A percentile compares a stretch with the other conserved stretches of the same genome.
Evolutionary conservation across 495 filamentous ascomycete genomes (phyloP).

Genomic region (Aspergillus biplanus): DNA sequence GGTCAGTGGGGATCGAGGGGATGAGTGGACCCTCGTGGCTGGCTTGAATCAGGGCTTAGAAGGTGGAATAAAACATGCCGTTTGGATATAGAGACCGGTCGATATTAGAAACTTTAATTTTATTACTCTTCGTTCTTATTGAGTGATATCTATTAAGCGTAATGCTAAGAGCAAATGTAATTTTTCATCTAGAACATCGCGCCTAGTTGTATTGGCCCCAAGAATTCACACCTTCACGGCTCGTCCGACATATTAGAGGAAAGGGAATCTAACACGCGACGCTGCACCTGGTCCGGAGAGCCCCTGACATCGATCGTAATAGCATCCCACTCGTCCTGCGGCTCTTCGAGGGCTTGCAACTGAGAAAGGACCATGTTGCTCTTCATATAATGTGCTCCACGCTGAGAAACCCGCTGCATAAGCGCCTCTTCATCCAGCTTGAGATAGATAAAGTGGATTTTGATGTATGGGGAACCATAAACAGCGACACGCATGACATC

Average conservation of each 20-base stretch:
- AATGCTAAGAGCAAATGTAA: no score
- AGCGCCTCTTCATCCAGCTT: conserved; percentile 74
- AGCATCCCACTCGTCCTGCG: conserved; percentile 80
- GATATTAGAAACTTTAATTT: neutral
- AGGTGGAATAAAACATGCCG: neutral
- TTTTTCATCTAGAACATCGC: no score
- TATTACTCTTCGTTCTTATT: neutral
- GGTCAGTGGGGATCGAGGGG: neutral
- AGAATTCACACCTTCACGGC: neutral
- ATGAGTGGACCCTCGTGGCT: neutral
- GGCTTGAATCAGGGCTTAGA: neutral
- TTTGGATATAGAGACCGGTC: neutral
- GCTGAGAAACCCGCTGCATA: conserved; percentile 70
- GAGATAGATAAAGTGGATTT: conserved; percentile 93
- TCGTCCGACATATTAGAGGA: neutral
- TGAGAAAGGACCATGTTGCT: conserved; percentile 96
- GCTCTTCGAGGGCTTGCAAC: conserved; percentile 81
- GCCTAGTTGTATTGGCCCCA: neutral
- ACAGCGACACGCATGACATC: conserved; percentile 92
- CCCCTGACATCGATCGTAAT: conserved; percentile 79
- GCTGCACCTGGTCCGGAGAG: conserved; percentile 65
- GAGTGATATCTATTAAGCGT: no score
- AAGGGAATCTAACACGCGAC: neutral
- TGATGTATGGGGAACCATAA: conserved; percentile 73
- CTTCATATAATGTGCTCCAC: conserved; percentile 95